Conservation (phyloP, 2,329 filamentous ascomycete species). For the Blastomyces percursus region DNA sequence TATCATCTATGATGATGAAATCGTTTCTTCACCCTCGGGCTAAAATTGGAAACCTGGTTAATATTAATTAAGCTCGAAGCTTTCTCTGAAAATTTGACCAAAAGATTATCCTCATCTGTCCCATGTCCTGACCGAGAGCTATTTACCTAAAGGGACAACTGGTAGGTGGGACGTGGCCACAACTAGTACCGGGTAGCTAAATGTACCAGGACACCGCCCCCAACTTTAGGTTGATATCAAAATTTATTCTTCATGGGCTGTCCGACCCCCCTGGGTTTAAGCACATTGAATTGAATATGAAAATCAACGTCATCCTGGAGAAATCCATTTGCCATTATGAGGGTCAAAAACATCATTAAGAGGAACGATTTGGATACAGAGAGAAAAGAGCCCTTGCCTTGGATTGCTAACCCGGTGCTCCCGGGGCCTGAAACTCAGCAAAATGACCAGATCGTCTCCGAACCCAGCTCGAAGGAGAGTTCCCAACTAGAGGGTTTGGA, state of each 20-base stretch:
- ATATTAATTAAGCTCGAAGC: not conserved
- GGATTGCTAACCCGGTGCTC: constrained; percentile 5
- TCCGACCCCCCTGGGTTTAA: not conserved
- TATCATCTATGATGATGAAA: not conserved
- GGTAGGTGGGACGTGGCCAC: too few species aligned
- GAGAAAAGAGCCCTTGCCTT: constrained; percentile 7
- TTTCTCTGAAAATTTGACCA: not conserved
- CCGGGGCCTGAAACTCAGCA: not conserved
- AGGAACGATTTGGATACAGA: constrained; percentile 7
- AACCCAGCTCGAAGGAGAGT: not conserved
- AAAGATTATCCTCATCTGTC: not conserved
- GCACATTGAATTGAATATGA: not conserved
- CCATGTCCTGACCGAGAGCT: not conserved
- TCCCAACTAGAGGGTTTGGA: not conserved
- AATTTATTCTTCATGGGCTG: not conserved
- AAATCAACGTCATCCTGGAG: not conserved
- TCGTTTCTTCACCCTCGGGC: not conserved
- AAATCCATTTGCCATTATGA: constrained; percentile 2
- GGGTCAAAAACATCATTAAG: constrained; percentile 10
- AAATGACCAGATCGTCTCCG: not conserved
- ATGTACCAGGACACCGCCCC: not conserved
- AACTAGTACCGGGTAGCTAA: not conserved
- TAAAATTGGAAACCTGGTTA: not conserved
- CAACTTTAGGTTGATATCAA: not conserved
- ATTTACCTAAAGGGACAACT: too few species aligned